Conservation (phyloP, 78 protist species). For the Planoprotostelium fungivorum region DNA sequence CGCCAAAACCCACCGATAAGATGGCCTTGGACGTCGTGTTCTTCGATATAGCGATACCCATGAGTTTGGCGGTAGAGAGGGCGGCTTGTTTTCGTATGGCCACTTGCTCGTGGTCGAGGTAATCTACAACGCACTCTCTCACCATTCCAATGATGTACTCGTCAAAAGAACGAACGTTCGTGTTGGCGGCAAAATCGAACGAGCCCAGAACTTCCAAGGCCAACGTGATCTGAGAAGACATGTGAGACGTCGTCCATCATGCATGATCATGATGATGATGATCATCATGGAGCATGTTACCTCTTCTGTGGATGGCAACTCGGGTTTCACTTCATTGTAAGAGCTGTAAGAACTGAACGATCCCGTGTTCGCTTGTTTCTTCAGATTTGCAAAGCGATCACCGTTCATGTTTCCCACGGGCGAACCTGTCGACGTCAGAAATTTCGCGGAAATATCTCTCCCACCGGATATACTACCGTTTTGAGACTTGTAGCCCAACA, state of each 20-base stretch:
- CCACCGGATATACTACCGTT: too few relatives aligned
- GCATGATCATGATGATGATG: not conserved
- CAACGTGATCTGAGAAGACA: constrained; percentile 3
- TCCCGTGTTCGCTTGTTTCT: too few relatives aligned
- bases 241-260: not conserved
- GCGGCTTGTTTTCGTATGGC: not conserved
- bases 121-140: constrained; percentile 30
- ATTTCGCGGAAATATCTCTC: too few relatives aligned
- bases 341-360: too few relatives aligned
- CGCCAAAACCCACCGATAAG: not conserved
- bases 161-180: constrained; percentile 8
- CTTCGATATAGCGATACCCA: not conserved
- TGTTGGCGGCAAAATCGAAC: constrained; percentile 44
- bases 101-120: constrained; percentile 35
- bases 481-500: not conserved
- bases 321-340: not conserved
- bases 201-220: constrained; percentile 50
- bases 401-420: too few relatives aligned
- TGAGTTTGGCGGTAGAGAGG: not conserved
- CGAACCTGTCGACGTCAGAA: too few relatives aligned
- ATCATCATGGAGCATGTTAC: too few relatives aligned
- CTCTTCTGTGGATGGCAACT: not conserved
- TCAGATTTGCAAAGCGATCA: too few relatives aligned
- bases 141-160: constrained; percentile 6
- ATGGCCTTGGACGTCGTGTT: constrained; percentile 14